Percentiles rank a stretch among this genome's conserved stretches.
phyloP scores from a whole-genome alignment of 2,329 filamentous ascomycete species.

The Sordariomycetes sp. region DNA sequence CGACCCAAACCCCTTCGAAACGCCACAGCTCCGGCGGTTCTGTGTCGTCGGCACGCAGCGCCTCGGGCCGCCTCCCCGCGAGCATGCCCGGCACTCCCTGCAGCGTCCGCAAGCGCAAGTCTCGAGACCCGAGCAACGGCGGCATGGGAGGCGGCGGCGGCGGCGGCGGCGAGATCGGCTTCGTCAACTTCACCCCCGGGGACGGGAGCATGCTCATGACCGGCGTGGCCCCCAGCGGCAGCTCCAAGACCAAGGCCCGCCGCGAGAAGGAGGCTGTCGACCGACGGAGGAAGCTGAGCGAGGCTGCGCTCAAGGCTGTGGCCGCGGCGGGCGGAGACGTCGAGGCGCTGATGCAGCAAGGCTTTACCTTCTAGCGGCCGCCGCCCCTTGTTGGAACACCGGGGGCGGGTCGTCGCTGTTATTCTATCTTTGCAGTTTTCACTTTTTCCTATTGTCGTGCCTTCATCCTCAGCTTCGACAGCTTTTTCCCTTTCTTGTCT shows the following conservation, averaged over 20 bases:
- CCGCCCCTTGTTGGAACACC: too few relatives aligned
- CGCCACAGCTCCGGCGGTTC: conserved; percentile 30
- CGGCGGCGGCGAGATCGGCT: conserved; percentile 38
- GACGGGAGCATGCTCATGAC: conserved; percentile 74
- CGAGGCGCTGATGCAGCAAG: conserved; percentile 40
- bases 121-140: conserved; percentile 22
- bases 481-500: too few relatives aligned
- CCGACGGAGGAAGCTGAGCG: conserved; percentile 57
- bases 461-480: too few relatives aligned
- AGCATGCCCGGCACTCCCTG: conserved; percentile 29
- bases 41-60: conserved; percentile 22
- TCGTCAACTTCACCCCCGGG: conserved; percentile 83
- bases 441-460: too few relatives aligned
- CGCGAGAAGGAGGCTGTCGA: conserved; percentile 83
- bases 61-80: conserved; percentile 20
- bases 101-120: conserved; percentile 28
- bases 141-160: conserved; percentile 13
- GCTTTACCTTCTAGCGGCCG: conserved; percentile 29
- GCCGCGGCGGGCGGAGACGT: conserved; percentile 63
- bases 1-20: conserved; percentile 11
- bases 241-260: conserved; percentile 87
- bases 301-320: conserved; percentile 60
- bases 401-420: too few relatives aligned
- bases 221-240: conserved; percentile 85
- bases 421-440: too few relatives aligned